Conservation (phyloP, 129 eudicot genomes). For the carrot (Daucus carota) region DH1_v3.0 NC_030386.2:14524001-14524500, state of each 20-base stretch:
- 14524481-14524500: neutral
- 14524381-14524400: slow-evolving; percentile 31
- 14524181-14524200: neutral
- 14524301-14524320: slow-evolving; percentile 17
- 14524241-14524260: neutral
- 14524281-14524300: slow-evolving; percentile 25
- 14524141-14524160: neutral
- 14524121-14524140: neutral
- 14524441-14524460: neutral
- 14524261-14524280: neutral
- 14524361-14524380: slow-evolving; percentile 18
- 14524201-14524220: no score
- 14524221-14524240: neutral
- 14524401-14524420: neutral
- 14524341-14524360: slow-evolving; percentile 1
- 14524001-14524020: neutral
- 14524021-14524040: neutral
- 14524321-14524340: slow-evolving; percentile 15
- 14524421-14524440: slow-evolving; percentile 18
- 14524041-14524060: neutral
- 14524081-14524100: neutral
- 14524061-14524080: neutral
- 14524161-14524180: neutral
- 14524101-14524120: neutral
- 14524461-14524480: neutral